These are phyloP conservation scores for Neofusicoccum umdonicola DNA, from an alignment of 2,329 filamentous ascomycete genomes.

Conservation along the genomic window DNA sequence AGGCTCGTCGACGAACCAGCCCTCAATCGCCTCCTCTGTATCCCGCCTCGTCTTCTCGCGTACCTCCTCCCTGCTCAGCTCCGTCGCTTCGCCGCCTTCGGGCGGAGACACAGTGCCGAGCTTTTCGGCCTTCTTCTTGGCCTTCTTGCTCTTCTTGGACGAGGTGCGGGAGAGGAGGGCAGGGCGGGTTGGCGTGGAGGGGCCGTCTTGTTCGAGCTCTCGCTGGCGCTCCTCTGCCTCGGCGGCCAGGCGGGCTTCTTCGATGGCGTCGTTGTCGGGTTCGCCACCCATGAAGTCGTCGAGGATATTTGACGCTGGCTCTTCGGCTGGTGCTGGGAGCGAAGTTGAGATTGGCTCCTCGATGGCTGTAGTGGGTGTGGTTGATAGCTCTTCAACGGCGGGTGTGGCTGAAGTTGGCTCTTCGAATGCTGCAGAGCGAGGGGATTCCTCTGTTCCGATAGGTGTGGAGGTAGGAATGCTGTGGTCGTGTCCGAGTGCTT, in stretches of 20 bases:
- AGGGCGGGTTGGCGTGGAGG: slow-evolving; percentile 17
- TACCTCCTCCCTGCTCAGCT: slow-evolving; percentile 23
- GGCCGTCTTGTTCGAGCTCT: background rate
- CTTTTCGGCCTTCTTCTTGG: slow-evolving; percentile 30
- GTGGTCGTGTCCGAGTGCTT: no score
- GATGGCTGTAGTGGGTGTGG: no score
- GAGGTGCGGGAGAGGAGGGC: slow-evolving; percentile 19
- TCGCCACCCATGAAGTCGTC: slow-evolving; percentile 28
- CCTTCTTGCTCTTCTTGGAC: slow-evolving; percentile 27
- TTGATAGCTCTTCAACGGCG: background rate
- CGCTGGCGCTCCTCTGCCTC: slow-evolving; percentile 9
- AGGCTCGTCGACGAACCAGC: slow-evolving; percentile 22
- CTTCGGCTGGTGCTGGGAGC: background rate
- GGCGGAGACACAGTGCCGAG: slow-evolving; percentile 25
- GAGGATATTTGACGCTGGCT: slow-evolving; percentile 15
- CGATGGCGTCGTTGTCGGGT: slow-evolving; percentile 21
- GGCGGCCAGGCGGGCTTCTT: slow-evolving; percentile 22
- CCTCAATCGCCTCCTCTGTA: slow-evolving; percentile 27
- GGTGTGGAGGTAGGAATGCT: no score
- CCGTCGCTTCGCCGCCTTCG: slow-evolving; percentile 18
- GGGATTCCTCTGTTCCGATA: rapidly evolving
- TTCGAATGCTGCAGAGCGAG: no score
- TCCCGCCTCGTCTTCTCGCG: slow-evolving; percentile 25
- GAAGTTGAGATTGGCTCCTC: background rate
- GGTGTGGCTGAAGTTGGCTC: background rate